Conservation (phyloP, 164 flowering plant genomes). For the Tinospora cordifolia region DNA sequence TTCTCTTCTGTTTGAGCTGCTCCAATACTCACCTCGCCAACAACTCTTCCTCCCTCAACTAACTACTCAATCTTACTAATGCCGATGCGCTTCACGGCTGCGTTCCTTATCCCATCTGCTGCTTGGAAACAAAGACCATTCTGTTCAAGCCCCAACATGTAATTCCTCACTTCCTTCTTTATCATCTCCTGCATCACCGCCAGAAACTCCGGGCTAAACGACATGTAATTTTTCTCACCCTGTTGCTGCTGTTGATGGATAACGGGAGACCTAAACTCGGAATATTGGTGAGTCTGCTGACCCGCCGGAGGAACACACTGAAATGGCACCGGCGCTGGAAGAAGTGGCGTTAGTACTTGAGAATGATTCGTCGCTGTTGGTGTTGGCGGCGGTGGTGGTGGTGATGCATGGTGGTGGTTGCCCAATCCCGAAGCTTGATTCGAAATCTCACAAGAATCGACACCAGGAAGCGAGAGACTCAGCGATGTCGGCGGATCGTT, state of each 20-base stretch:
- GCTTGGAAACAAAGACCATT: constrained; percentile 33
- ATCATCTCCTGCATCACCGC: constrained; percentile 85
- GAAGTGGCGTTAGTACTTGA: neutral
- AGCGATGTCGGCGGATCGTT: constrained; percentile 48
- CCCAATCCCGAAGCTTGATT: constrained; percentile 13
- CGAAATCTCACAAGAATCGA: constrained; percentile 27
- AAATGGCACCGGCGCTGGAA: neutral
- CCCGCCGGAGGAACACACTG: neutral
- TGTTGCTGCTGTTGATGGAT: neutral
- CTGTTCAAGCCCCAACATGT: constrained; percentile 54
- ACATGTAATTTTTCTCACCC: constrained; percentile 25
- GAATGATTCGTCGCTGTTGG: neutral
- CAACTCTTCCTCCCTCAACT: no score
- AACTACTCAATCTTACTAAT: constrained; percentile 46
- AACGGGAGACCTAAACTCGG: neutral
- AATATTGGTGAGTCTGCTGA: no score
- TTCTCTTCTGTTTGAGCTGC: neutral
- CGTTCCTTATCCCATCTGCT: constrained; percentile 49
- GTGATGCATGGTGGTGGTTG: constrained; percentile 11
- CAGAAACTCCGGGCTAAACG: constrained; percentile 51
- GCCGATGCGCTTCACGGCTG: constrained; percentile 58
- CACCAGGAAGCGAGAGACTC: constrained; percentile 58
- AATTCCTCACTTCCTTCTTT: constrained; percentile 67
- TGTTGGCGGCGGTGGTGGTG: neutral
- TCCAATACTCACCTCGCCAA: neutral